These are phyloP conservation scores for Penicillium egyptiacum DNA, from an alignment of 495 filamentous ascomycete species.

Conservation along the genomic window DNA sequence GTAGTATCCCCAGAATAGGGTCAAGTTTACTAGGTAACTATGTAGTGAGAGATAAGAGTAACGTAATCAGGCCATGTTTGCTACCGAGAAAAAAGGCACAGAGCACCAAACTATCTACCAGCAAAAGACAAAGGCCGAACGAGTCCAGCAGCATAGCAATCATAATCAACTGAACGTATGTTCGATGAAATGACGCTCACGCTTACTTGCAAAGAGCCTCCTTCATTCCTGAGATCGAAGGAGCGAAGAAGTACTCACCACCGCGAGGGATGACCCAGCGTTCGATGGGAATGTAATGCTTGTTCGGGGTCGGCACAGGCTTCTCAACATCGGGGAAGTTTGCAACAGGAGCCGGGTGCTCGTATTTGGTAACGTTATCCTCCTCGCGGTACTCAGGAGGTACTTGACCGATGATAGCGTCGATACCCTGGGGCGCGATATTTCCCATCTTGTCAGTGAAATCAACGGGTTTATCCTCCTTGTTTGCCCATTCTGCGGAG, in stretches of 20 bases:
- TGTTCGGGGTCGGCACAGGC: not conserved
- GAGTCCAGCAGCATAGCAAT: not conserved
- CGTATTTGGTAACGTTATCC: not conserved
- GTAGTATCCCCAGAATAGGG: not conserved
- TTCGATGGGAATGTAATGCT: constrained; percentile 1
- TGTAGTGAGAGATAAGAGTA: not conserved
- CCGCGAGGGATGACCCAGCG: constrained; percentile 6
- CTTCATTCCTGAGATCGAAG: not conserved
- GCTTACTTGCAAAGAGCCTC: constrained; percentile 3
- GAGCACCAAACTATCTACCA: too few species aligned
- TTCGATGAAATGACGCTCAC: too few species aligned
- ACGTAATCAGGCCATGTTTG: not conserved
- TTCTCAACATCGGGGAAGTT: constrained; percentile 6
- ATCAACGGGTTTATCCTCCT: constrained; percentile 2
- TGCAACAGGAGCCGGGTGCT: not conserved
- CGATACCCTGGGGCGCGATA: not conserved
- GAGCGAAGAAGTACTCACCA: constrained; percentile 9
- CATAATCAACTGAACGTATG: not conserved
- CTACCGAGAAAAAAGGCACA: too few species aligned
- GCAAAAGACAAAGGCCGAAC: too few species aligned
- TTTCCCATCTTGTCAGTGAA: constrained; percentile 1
- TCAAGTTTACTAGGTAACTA: not conserved
- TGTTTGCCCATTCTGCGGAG: constrained; percentile 1
- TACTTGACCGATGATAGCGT: constrained; percentile 6
- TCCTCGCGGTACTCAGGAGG: not conserved